A percentile compares a stretch with the other conserved stretches of the same genome.
phyloP scores from a whole-genome alignment of 2,329 filamentous ascomycete species.

The Arthrinium puccinioides region DNA sequence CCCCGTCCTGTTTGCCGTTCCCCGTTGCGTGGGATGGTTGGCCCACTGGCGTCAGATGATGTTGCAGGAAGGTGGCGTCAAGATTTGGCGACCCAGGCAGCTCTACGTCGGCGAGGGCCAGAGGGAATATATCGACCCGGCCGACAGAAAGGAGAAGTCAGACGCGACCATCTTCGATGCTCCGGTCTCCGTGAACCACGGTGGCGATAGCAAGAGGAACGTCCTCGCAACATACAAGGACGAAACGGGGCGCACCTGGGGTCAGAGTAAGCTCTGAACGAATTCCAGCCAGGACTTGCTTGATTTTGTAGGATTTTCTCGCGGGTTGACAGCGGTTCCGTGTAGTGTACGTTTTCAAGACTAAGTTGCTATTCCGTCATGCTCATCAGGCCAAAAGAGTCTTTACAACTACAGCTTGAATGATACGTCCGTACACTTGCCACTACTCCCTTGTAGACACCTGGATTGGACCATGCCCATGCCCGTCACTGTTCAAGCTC shows the following conservation, averaged over 20 bases:
- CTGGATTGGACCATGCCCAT: too few species aligned
- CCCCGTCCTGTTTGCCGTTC: slow-evolving; percentile 42
- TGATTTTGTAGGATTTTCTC: too few species aligned
- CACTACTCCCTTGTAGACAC: too few species aligned
- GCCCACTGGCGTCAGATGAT: slow-evolving; percentile 46
- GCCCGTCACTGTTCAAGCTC: too few species aligned
- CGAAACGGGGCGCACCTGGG: slow-evolving; percentile 23
- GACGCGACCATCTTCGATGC: slow-evolving; percentile 25
- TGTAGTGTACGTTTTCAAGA: too few species aligned
- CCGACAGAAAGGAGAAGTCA: slow-evolving; percentile 23
- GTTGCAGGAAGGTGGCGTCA: slow-evolving; percentile 36
- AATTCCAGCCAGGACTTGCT: too few species aligned
- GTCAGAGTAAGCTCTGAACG: slow-evolving; percentile 18
- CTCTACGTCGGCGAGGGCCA: slow-evolving; percentile 37
- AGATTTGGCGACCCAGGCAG: slow-evolving; percentile 44
- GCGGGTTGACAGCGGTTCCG: too few species aligned
- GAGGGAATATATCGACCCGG: slow-evolving; percentile 34
- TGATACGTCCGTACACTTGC: too few species aligned
- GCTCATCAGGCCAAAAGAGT: too few species aligned
- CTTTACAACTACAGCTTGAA: too few species aligned
- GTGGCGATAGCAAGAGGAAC: slow-evolving; percentile 34
- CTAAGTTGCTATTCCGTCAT: too few species aligned
- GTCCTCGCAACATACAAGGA: slow-evolving; percentile 31
- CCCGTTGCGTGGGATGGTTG: slow-evolving; percentile 42
- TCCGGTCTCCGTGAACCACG: slow-evolving; percentile 28